Conservation (phyloP, 225 moss, liverwort and hornwort genomes). For the Straminergon stramineum region DNA sequence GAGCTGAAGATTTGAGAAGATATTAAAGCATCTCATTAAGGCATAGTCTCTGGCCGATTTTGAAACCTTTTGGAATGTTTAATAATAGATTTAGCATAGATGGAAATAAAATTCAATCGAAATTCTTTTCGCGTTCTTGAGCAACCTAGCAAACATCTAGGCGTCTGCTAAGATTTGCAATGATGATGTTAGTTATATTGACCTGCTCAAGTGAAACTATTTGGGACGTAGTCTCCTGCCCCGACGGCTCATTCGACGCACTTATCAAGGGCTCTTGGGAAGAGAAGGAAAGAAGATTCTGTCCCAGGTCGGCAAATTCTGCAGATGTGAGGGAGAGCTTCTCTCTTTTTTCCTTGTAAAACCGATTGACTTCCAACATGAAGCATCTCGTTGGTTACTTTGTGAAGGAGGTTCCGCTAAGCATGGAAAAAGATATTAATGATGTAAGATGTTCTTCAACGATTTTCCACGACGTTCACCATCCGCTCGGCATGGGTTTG, state of each 20-base stretch:
- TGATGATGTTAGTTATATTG: background rate
- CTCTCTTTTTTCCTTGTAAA: background rate
- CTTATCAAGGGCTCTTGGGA: background rate
- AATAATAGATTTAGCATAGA: background rate
- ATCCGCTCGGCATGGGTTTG: background rate
- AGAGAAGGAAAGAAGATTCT: background rate
- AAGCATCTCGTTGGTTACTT: background rate
- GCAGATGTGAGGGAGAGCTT: background rate
- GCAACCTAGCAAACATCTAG: background rate
- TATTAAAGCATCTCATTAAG: slow-evolving; percentile 4
- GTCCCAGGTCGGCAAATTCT: background rate
- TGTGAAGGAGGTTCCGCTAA: background rate
- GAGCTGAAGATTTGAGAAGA: slow-evolving; percentile 22
- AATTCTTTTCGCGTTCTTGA: slow-evolving; percentile 3
- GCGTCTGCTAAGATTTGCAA: background rate
- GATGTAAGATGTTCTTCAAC: background rate
- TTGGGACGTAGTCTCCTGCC: background rate
- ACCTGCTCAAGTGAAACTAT: background rate
- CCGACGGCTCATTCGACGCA: background rate
- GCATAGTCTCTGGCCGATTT: slow-evolving; percentile 7
- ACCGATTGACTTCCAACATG: background rate
- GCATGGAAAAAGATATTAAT: background rate
- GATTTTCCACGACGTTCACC: background rate
- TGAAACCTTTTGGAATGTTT: slow-evolving; percentile 3
- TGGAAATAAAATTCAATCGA: slow-evolving; percentile 20